These are phyloP conservation scores for Tephrocybe sp. DNA, from an alignment of 768 basidiomycete species.

Conservation along the genomic window DNA sequence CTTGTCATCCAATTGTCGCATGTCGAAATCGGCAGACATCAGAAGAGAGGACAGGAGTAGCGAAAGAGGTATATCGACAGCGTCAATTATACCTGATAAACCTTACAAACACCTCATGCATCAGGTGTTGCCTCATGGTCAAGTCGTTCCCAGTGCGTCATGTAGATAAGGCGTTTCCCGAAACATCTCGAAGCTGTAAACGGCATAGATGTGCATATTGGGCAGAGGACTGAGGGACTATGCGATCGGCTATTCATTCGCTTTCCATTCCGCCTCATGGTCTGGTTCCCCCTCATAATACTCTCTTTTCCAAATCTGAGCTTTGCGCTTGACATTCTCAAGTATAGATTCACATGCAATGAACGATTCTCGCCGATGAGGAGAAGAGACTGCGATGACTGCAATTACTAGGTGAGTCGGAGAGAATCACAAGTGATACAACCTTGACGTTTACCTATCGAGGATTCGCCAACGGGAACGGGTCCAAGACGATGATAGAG, in stretches of 20 bases:
- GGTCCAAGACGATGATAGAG: slow-evolving; percentile 77
- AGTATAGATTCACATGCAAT: slow-evolving; percentile 77
- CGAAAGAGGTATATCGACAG: background rate
- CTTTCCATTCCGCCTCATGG: slow-evolving; percentile 69
- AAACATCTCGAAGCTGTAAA: no score
- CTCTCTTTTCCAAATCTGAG: slow-evolving; percentile 91
- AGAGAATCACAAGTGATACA: background rate
- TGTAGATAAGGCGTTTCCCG: background rate
- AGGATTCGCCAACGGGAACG: slow-evolving; percentile 77
- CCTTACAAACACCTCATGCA: background rate
- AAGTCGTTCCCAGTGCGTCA: background rate
- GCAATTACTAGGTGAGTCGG: background rate
- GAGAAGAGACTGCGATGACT: slow-evolving; percentile 83
- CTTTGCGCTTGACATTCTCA: slow-evolving; percentile 82
- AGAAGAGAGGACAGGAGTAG: background rate
- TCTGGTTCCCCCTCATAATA: slow-evolving; percentile 74
- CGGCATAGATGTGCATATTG: no score
- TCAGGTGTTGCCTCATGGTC: slow-evolving; percentile 7
- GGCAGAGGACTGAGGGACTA: background rate
- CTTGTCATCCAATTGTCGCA: slow-evolving; percentile 4
- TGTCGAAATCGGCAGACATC: slow-evolving; percentile 4
- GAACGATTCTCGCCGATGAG: slow-evolving; percentile 83
- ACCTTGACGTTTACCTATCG: slow-evolving; percentile 48
- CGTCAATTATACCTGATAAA: background rate
- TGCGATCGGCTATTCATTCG: slow-evolving; percentile 38